Conservation (phyloP, 192 early-diverging fungal genomes). For the Entomortierella parvispora region DNA sequence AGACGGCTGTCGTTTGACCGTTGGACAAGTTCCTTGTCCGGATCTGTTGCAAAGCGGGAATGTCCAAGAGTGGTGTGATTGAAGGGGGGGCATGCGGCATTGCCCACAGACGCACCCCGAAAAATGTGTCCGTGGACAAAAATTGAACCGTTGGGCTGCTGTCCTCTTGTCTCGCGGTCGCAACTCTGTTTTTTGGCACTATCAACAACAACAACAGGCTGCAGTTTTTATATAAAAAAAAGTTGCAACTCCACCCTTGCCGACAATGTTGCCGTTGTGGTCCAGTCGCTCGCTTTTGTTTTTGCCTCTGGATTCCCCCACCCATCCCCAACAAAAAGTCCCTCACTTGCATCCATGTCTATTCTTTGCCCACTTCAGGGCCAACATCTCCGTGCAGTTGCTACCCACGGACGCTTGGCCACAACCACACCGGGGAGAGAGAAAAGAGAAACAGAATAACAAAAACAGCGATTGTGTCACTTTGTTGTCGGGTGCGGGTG, state of each 20-base stretch:
- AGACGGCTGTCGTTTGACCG: not conserved
- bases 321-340: conserved; percentile 15
- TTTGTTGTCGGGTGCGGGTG: too few relatives aligned
- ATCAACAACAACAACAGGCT: not conserved
- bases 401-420: not conserved
- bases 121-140: not conserved
- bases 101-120: too few relatives aligned
- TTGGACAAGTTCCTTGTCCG: too few relatives aligned
- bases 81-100: too few relatives aligned
- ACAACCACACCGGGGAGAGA: not conserved
- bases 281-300: not conserved
- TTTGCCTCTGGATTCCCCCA: conserved; percentile 17
- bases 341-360: conserved; percentile 1
- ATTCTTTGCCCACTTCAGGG: conserved; percentile 1
- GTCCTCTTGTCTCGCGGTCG: not conserved
- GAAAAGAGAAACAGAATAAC: not conserved
- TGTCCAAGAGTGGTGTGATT: not conserved
- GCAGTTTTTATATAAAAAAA: not conserved
- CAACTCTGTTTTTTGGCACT: not conserved
- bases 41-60: not conserved
- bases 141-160: not conserved
- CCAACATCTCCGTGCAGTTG: not conserved
- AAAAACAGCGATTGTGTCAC: conserved; percentile 16
- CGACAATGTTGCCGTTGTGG: not conserved
- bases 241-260: conserved; percentile 18